Base-by-base conservation (phyloP, 2,329 filamentous ascomycete species). In the Kalmusia sp. region DNA sequence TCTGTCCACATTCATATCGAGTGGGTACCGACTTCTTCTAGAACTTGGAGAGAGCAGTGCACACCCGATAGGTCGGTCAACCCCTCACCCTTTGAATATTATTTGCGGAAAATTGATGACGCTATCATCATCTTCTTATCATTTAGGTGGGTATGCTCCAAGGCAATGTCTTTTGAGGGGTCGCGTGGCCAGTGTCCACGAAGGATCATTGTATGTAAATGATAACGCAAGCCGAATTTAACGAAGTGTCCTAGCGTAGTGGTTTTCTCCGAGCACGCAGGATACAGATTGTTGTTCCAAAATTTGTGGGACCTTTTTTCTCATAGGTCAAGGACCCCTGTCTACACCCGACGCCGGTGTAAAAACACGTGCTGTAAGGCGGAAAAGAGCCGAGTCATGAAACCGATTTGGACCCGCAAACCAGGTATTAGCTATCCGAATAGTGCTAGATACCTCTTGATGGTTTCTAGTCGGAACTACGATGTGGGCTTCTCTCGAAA, bases 51-150 rank as follows among this genome's bases (percentile, higher is more conserved):
- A 28, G 24, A 41, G 4, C 7, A 17, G 14, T n/a, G n/a, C 24
- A 41, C 19, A 15, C 17, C 38, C 38, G n/a, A 22, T 19, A 6
- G 15, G 14, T 28, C 24, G n/a, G n/a, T 6, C 11, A 12, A 28
- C 2, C 14, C 9, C 24, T 41, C n/a, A 17, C 17, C n/a, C 9
- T 17, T 27, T 5, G 14, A 41, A n/a, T 25, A 8, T 41, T 25
- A 41, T 41, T 41, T 41, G 37, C 38, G 38, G 38, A 41, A 28
- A 41, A 41, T 41, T 27, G 38, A 41, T n/a, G 7, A 15, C 6
- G 21, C 6, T 14, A n/a, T 17, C 38, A 8, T 28, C 8, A 15
- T 12, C 14, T 24, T 24, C 38, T 15, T 41, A 22, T 5, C 19
- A 22, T 39, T 24, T 39, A 3, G 19, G 11, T 9, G 34, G 19